Evolutionary conservation across 179 eudicot species (phyloP), one percentile per base, ranked within the genome.

Genomic region (Carnegiea gigantea): DNA sequence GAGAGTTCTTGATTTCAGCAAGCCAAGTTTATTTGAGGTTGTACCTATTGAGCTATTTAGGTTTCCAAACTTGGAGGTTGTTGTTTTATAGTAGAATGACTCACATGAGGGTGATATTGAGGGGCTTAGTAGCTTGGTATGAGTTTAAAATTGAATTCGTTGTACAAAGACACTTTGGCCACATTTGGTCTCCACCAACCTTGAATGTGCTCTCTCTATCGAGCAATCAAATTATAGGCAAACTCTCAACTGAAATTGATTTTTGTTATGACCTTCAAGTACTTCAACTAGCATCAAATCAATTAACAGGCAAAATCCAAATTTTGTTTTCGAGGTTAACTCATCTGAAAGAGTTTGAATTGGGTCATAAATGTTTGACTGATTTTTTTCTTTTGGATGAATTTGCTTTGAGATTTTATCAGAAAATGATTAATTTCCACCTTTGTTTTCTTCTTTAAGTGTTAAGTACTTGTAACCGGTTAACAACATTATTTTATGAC

Each of bases 121-220:
- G 84, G 98, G 98, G 20, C 84, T 93, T 54, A 93, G 98, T 68
- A 93, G 93, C 81, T 88, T 92, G 78, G 36, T 33, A 83, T 82
- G 74, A 84, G 90, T 65, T 83, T 93, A 78, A 86, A 77, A 77
- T 85, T 86, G 43, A 93, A 92, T 85, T 83, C 82, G 74, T 84
- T 94, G n/a, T 84, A 89, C 0, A 90, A 92, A 23, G 44, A 30
- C 0, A 80, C 92, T 80, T 97, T 92, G 6, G 83, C 78, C 0
- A 91, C 88, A 9, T 90, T 80, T 70, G 94, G 97, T 7, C 90
- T 87, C 79, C 86, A 93, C 44, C 83, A 83, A 62, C 93, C 1
- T 64, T 94, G 51, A 78, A 74, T 15, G 95, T 86, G 82, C 84
- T 94, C 24, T 90, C 97, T 40, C 36, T 94, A 70, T 89, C 91